Base-by-base conservation (phyloP, 2,329 filamentous ascomycete genomes). In the Metarhizium robertsii region DNA sequence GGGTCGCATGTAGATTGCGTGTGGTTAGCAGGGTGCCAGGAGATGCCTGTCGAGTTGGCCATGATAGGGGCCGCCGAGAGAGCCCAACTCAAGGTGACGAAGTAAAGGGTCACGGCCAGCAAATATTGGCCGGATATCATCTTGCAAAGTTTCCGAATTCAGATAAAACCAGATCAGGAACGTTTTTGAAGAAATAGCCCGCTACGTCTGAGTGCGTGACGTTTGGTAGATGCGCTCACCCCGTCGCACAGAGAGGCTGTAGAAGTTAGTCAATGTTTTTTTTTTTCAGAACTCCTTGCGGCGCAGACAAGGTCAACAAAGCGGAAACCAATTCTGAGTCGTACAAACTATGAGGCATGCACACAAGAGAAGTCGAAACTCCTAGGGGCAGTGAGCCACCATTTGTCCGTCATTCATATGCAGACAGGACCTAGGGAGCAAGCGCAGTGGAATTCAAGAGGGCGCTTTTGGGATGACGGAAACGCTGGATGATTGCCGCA, bases 1-100 rank as follows among this genome's bases (percentile, higher is more conserved):
- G 60, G 55, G 53, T 64, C 66, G 58, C 68, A 70, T 20, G 62
- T 62, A 55, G 57, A 63, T 42, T 61, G 57, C 18, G 61, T 58
- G 29, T 61, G 53, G 43, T 30, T 49, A 18, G 63, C 57, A 36
- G 65, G 63, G 10, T 56, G 60, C 66, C 66, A 70, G 8, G 55
- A 61, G 46, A 65, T 53, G 46, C 55, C 57, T 10, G 57, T 58
- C 47, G 55, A 60, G 58, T 61, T 61, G 38, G 54, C 46, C 34
- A 55, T 45, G 46, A 49, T 14, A 13, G 47, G 4, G 18, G 10
- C 14, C 2, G 48, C 47, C 25, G 56, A 51, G 13, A 53, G 5
- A 18, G 50, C 45, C 53, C 50, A 49, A 20, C 50, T 42, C 16
- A 52, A 29, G 40, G 25, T 49, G 29, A 50, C 42, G 30, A 50